These are phyloP conservation scores for Malus hybrid DNA, from an alignment of 331 rosid genomes.

Conservation along the genomic window DNA sequence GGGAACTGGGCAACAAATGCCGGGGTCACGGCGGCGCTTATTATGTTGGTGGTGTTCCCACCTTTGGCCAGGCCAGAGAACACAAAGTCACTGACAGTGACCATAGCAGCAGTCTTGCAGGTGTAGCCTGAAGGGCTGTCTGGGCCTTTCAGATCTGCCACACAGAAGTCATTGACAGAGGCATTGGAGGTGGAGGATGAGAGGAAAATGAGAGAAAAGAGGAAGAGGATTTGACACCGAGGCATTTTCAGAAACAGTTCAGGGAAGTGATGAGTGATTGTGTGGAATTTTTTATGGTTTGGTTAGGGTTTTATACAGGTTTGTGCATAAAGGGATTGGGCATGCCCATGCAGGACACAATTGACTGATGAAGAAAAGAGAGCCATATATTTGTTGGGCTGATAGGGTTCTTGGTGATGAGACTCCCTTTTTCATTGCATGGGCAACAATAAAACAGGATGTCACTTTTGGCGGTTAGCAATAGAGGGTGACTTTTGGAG, in stretches of 20 bases:
- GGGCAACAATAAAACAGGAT: slow-evolving; percentile 1
- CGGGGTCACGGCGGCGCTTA: slow-evolving; percentile 65
- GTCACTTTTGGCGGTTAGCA: slow-evolving; percentile 8
- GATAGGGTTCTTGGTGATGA: neutral
- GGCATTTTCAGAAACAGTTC: slow-evolving; percentile 32
- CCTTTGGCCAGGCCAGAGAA: slow-evolving; percentile 32
- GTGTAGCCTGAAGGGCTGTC: slow-evolving; percentile 59
- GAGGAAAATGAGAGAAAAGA: slow-evolving; percentile 43
- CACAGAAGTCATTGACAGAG: slow-evolving; percentile 55
- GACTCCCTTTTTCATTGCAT: neutral
- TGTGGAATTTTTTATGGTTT: neutral
- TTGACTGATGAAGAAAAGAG: slow-evolving; percentile 11
- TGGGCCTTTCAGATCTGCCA: slow-evolving; percentile 52
- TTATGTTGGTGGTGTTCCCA: slow-evolving; percentile 55
- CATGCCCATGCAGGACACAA: neutral
- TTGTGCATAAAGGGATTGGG: neutral
- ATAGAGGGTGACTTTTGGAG: neutral
- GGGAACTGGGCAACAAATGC: slow-evolving; percentile 77
- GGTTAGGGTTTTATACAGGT: slow-evolving; percentile 1
- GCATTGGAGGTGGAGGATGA: slow-evolving; percentile 39
- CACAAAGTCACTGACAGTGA: slow-evolving; percentile 52
- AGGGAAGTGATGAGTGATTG: neutral
- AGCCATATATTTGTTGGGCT: slow-evolving; percentile 10
- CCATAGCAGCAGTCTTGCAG: slow-evolving; percentile 34
- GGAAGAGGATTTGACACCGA: slow-evolving; percentile 19